phyloP scores from a whole-genome alignment of 257 asterid species.

The Gardenia jasminoides region DNA sequence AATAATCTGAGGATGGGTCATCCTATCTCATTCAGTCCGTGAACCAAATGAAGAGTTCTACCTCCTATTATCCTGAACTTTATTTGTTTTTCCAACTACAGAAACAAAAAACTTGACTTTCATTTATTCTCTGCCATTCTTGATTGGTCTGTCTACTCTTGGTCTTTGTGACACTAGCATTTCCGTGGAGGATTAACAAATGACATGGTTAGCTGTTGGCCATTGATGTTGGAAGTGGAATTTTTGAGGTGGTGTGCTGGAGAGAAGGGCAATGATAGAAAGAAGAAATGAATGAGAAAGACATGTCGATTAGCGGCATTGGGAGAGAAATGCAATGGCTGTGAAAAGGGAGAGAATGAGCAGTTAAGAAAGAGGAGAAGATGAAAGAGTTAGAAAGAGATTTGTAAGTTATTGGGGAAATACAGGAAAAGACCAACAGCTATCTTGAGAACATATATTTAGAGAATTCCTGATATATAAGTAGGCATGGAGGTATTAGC shows the following conservation, averaged over 20 bases:
- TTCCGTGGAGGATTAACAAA: neutral
- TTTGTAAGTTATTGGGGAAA: neutral
- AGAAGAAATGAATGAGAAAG: neutral
- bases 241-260: neutral
- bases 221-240: neutral
- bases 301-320: neutral
- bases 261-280: too few species aligned
- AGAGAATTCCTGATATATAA: neutral
- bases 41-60: neutral
- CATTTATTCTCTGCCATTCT: neutral
- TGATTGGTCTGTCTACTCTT: neutral
- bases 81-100: neutral
- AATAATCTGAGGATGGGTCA: too few species aligned
- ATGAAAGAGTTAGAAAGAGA: neutral
- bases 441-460: neutral
- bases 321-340: neutral
- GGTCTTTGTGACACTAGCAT: neutral
- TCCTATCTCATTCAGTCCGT: too few species aligned
- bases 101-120: neutral
- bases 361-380: neutral
- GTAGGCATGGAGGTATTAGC: neutral
- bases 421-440: neutral
- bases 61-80: neutral
- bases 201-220: neutral
- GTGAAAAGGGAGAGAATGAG: neutral